Evolutionary conservation across 768 basidiomycete species (phyloP), one percentile per base, ranked within the genome.

Genomic region (Macrolepiota albuminosa): DNA sequence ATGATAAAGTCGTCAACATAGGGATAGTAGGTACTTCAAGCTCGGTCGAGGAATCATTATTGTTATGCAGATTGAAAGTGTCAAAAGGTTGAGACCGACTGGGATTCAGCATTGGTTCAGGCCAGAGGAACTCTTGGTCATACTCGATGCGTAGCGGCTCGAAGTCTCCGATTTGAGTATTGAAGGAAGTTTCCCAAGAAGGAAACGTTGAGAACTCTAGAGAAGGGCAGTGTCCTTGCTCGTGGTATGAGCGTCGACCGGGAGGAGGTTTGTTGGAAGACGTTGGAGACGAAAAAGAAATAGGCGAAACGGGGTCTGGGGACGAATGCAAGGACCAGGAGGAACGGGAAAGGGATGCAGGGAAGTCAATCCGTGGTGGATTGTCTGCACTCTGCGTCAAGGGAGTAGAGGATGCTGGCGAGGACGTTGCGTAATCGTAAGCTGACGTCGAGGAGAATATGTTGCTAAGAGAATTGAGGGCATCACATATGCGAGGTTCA

Each of bases 111-210:
- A 63, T 60, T n/a, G 21, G 43, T 29, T 49, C 37, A 8, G 50
- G 50, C 57, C 47, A 29, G 33, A 43, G 16, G 16, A 52, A 18
- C 14, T 40, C 18, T 14, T 49, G 29, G 13, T 39, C 36, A 47
- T 49, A 56, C 43, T 57, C 56, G 10, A 42, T 54, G 16, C 54
- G 56, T 4, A 61, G 36, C 13, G 59, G 59, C 10, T 62, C 59
- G n/a, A 61, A 45, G 45, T 64, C 63, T 42, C 65, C 52, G 26
- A 66, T 58, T 2, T 63, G 61, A 39, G 63, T 65, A 40, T 64
- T 65, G 48, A 70, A 68, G 5, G 71, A 70, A 13, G 72, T 69
- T 45, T 70, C 71, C 68, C 67, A 68, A 51, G 68, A 71, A 2
- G 64, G 67, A 24, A 68, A 69, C 54, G 42, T 60, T 40, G 57